These are phyloP conservation scores for Ormosia semicastrata DNA, from an alignment of 306 rosid genomes.

Conservation along the genomic window DNA sequence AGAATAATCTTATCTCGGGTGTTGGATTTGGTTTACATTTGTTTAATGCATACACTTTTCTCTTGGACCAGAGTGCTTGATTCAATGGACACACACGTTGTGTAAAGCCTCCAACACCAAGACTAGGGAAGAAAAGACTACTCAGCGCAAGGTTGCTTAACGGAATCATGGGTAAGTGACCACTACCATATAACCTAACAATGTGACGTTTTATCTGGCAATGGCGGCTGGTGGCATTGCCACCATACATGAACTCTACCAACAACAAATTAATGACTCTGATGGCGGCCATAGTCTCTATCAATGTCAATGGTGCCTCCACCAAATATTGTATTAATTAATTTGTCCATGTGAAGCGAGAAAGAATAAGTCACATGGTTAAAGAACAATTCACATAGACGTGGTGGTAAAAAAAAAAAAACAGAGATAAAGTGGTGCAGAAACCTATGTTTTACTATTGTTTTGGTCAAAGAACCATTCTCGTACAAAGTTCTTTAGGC, in stretches of 20 bases:
- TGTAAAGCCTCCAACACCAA: neutral
- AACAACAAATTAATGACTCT: neutral
- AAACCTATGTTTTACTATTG: neutral
- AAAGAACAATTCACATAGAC: neutral
- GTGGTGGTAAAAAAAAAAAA: neutral
- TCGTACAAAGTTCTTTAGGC: neutral
- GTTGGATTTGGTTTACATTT: slow-evolving; percentile 19
- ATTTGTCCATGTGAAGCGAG: neutral
- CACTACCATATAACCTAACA: slow-evolving; percentile 13
- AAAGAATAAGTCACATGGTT: neutral
- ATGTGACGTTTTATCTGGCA: slow-evolving; percentile 21
- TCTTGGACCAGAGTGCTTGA: slow-evolving; percentile 1
- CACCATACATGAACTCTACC: neutral
- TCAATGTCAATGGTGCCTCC: neutral
- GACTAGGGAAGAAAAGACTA: neutral
- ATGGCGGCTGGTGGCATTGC: neutral
- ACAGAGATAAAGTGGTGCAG: neutral
- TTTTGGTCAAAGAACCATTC: neutral
- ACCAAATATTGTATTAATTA: neutral
- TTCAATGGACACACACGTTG: slow-evolving; percentile 13
- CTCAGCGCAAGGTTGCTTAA: neutral
- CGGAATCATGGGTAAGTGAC: neutral
- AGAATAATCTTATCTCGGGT: neutral
- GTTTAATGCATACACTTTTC: neutral
- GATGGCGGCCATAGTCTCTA: neutral